Conservation (phyloP, 140 eudicot genomes). For the Senecio squalidus region DNA sequence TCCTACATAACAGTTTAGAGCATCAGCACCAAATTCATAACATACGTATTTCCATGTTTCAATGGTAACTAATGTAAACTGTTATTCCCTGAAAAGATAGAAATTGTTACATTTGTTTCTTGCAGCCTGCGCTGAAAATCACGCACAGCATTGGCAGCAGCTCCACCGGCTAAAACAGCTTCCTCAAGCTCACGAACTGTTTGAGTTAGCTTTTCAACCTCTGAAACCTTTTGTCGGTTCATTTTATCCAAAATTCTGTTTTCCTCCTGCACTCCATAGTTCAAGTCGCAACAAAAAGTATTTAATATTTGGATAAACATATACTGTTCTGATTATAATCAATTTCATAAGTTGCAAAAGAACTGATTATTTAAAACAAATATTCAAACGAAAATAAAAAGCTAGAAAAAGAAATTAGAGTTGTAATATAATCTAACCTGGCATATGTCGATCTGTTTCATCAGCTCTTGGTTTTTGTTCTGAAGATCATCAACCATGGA, state of each 20-base stretch:
- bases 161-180: constrained; percentile 95
- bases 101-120: constrained; percentile 61
- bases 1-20: constrained; percentile 44
- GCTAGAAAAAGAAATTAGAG: neutral
- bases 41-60: neutral
- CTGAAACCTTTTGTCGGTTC: constrained; percentile 87
- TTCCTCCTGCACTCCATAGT: constrained; percentile 93
- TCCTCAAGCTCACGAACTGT: constrained; percentile 92
- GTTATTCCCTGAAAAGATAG: neutral
- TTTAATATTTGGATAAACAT: no score
- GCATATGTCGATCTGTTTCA: constrained; percentile 89
- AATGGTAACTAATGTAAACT: neutral
- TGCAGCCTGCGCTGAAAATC: constrained; percentile 90
- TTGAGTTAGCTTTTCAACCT: constrained; percentile 86
- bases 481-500: constrained; percentile 88
- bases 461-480: constrained; percentile 81
- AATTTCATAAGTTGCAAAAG: no score
- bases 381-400: neutral
- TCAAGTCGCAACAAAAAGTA: no score
- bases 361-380: no score
- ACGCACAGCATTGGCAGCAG: constrained; percentile 97
- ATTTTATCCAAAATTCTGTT: constrained; percentile 86
- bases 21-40: constrained; percentile 19
- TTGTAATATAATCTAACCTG: constrained; percentile 44
- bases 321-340: no score